These are phyloP conservation scores for Fusarium citri DNA, from an alignment of 2,329 filamentous ascomycete species.

Conservation along the genomic window DNA sequence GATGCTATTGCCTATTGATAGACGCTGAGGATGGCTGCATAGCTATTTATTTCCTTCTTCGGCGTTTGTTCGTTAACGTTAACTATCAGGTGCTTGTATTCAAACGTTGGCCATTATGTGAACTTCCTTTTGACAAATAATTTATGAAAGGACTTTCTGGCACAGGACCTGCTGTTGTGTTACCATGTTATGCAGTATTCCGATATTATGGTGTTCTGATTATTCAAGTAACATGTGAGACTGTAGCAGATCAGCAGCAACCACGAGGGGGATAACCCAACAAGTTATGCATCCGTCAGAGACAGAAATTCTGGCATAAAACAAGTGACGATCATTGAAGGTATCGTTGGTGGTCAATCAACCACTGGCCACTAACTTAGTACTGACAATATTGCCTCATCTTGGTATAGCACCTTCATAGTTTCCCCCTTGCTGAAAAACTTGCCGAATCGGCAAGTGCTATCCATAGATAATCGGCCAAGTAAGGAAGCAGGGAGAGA, in stretches of 20 bases:
- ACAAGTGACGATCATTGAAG: constrained; percentile 5
- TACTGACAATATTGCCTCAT: background rate
- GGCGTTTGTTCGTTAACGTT: constrained; percentile 1
- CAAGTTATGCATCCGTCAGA: constrained; percentile 1
- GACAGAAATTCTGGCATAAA: constrained; percentile 4
- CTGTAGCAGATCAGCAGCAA: constrained; percentile 16
- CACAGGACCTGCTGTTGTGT: background rate
- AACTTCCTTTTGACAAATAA: background rate
- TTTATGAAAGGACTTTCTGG: background rate
- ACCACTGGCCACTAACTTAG: background rate
- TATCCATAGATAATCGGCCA: background rate
- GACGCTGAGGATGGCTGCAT: constrained; percentile 12
- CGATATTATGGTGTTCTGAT: background rate
- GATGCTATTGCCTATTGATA: constrained; percentile 18
- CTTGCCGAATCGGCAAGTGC: background rate
- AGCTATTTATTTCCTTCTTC: constrained; percentile 8
- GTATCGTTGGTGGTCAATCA: background rate
- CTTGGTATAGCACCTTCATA: background rate
- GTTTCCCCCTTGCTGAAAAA: background rate
- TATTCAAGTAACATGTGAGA: background rate
- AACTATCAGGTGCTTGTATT: background rate
- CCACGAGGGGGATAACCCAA: background rate
- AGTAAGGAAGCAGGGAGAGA: background rate
- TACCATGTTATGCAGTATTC: background rate
- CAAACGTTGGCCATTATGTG: background rate